Evolutionary conservation across 75 land plant species (phyloP).

Genomic region (Azolla pinnata): DNA sequence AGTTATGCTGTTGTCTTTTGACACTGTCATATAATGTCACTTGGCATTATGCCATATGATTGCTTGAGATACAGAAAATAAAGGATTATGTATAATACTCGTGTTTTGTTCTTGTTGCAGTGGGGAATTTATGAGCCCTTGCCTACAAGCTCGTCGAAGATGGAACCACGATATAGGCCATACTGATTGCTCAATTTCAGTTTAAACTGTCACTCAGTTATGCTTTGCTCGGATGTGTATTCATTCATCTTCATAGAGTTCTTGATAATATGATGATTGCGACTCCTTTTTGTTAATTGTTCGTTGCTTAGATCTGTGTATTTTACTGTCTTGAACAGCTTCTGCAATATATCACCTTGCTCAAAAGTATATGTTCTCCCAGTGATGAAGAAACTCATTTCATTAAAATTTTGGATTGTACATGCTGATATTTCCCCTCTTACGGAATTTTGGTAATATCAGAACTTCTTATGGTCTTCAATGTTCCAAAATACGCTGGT

Average conservation of each 20-base stretch:
- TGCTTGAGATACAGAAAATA: no score
- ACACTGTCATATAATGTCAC: background rate
- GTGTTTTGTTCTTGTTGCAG: background rate
- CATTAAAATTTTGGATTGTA: no score
- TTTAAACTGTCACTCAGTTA: no score
- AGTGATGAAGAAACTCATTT: no score
- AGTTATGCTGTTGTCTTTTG: background rate
- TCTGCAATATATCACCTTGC: background rate
- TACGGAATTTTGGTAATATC: background rate
- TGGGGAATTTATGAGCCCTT: slow-evolving; percentile 2
- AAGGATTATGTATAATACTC: background rate
- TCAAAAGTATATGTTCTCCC: no score
- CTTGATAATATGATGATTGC: background rate
- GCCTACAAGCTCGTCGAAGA: background rate
- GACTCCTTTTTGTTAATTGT: background rate
- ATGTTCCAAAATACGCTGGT: no score
- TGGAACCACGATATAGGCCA: slow-evolving; percentile 6
- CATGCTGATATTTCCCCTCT: background rate
- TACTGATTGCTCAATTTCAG: background rate
- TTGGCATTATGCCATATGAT: background rate
- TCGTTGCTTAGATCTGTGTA: background rate
- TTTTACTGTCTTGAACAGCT: background rate
- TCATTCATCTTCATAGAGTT: background rate
- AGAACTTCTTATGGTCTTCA: no score
- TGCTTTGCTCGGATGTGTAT: no score